Evolutionary conservation across 148 eudicot genomes (phyloP).

Genomic region (Fagopyrum homotropicum): DNA sequence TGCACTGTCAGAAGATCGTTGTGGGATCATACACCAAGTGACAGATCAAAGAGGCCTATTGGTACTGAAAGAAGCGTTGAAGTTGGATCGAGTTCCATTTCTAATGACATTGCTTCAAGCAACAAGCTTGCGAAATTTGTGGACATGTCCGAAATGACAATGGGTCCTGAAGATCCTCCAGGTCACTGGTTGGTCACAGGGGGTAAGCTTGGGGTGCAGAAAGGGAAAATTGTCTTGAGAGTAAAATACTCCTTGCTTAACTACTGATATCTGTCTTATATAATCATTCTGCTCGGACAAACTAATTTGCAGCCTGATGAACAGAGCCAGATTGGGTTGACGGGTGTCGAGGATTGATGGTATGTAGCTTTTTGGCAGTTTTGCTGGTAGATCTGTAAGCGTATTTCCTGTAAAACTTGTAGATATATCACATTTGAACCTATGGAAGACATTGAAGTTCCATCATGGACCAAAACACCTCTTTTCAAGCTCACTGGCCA

Average conservation of each 20-base stretch:
- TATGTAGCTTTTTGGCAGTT: constrained; percentile 27
- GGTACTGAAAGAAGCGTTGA: constrained; percentile 14
- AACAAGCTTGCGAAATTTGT: constrained; percentile 70
- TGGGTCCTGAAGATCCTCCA: constrained; percentile 75
- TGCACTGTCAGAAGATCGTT: constrained; percentile 76
- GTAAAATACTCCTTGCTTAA: constrained; percentile 84
- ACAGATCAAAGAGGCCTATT: constrained; percentile 25
- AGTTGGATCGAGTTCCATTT: constrained; percentile 30
- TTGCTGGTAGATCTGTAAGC: constrained; percentile 21
- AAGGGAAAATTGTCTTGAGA: constrained; percentile 77
- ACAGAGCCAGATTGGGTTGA: constrained; percentile 11
- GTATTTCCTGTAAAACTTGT: constrained; percentile 28
- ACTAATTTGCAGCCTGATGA: constrained; percentile 16
- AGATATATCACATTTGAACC: constrained; percentile 22
- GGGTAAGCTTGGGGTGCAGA: constrained; percentile 84
- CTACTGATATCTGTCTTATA: constrained; percentile 30
- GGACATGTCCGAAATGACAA: constrained; percentile 74
- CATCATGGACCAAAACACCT: background rate
- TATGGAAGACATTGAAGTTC: background rate
- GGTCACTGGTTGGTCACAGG: constrained; percentile 97
- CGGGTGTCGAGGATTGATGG: background rate
- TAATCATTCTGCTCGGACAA: constrained; percentile 13
- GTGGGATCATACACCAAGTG: constrained; percentile 68
- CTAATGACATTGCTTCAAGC: constrained; percentile 23
- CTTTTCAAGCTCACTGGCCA: background rate